These are phyloP conservation scores for Corymbia maculata DNA, from an alignment of 345 rosid genomes.

Conservation along the genomic window DNA sequence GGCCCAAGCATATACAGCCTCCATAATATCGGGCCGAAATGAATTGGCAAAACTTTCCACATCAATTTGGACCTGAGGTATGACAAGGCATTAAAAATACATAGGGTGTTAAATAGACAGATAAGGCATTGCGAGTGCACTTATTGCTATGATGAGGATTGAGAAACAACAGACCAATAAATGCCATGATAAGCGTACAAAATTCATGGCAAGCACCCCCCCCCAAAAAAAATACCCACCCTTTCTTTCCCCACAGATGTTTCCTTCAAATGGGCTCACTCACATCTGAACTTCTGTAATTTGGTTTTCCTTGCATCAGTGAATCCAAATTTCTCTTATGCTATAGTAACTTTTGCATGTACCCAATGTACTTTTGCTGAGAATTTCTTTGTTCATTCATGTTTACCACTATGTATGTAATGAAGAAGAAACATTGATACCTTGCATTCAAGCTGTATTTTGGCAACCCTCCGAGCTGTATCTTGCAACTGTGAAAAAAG, in stretches of 20 bases:
- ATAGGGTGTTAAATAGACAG: not conserved
- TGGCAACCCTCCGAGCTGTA: slow-evolving; percentile 80
- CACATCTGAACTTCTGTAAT: not conserved
- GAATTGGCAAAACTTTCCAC: slow-evolving; percentile 78
- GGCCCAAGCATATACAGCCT: slow-evolving; percentile 98
- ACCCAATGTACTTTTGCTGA: not conserved
- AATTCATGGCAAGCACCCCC: not conserved
- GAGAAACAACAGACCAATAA: not conserved
- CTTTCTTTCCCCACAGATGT: not conserved
- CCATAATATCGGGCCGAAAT: slow-evolving; percentile 92
- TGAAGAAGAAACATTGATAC: slow-evolving; percentile 18
- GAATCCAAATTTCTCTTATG: not conserved
- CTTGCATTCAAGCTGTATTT: slow-evolving; percentile 93
- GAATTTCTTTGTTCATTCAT: not conserved
- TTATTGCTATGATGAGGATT: not conserved
- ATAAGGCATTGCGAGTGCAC: not conserved
- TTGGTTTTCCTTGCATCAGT: not conserved
- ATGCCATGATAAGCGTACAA: not conserved
- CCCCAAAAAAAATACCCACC: not conserved
- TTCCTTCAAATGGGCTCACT: not conserved
- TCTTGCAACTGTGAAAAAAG: slow-evolving; percentile 86
- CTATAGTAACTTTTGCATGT: not conserved
- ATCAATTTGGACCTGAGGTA: slow-evolving; percentile 67
- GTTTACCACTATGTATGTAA: not conserved
- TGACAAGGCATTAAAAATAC: not conserved